Conservation (phyloP, 139 green algal species). For the Nannochloris sp. region DNA sequence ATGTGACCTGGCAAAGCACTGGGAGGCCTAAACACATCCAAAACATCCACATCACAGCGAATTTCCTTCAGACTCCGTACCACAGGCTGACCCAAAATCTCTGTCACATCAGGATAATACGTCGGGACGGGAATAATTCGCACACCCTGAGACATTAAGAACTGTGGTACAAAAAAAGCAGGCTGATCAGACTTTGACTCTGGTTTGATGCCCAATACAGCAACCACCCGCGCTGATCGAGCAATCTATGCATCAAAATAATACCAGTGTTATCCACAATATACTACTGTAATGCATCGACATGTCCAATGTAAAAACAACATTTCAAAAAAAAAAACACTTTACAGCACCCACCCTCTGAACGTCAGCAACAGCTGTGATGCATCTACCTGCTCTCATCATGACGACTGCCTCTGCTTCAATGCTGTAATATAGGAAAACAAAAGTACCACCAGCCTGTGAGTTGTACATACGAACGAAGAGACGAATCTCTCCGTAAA, state of each 20-base stretch:
- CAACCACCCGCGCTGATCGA: constrained; percentile 30
- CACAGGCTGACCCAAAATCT: constrained; percentile 44
- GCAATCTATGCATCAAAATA: constrained; percentile 27
- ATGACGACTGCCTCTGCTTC: not conserved
- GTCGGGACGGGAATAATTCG: constrained; percentile 46
- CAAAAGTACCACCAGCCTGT: too few relatives aligned
- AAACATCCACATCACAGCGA: constrained; percentile 26
- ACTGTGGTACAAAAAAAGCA: constrained; percentile 42
- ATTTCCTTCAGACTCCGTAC: constrained; percentile 34
- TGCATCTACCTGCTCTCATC: not conserved
- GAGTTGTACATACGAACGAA: too few relatives aligned
- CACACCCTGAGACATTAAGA: constrained; percentile 32
- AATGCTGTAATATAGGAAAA: too few relatives aligned
- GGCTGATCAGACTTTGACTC: constrained; percentile 33
- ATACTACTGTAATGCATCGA: too few relatives aligned
- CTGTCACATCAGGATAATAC: constrained; percentile 21
- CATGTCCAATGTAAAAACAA: too few relatives aligned
- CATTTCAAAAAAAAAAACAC: too few relatives aligned
- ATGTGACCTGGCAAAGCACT: constrained; percentile 32
- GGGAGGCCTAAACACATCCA: constrained; percentile 37
- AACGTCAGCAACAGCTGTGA: not conserved
- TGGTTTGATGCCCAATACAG: constrained; percentile 49
- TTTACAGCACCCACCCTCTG: not conserved
- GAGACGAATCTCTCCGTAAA: not conserved
- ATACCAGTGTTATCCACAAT: too few relatives aligned